Evolutionary conservation across 129 eudicot species (phyloP), one percentile per base, ranked within the genome.

Genomic region (Solidago caesia): DNA sequence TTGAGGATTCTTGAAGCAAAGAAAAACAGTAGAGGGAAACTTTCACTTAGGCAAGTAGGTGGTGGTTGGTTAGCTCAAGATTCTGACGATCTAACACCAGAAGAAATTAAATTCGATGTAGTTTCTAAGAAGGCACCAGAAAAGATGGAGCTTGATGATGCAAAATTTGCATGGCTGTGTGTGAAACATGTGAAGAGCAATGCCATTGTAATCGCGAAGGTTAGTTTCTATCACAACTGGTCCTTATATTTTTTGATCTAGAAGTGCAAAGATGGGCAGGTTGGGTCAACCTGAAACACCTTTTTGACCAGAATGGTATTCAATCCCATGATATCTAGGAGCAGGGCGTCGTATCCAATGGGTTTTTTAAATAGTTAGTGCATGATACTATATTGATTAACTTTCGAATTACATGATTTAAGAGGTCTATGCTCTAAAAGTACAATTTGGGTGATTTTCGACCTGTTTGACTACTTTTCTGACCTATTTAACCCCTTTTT

Each of bases 31-130:
- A 77, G 55, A 70, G 97, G 99, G 58, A 95, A 95, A 64, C 89
- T 95, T 27, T 95, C 99, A 11, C 85, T 95, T 67, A 87, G 99
- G 80, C 99, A 95, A 89, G 97, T 91, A 49, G 97, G 98, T 64
- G 99, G 99, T 8, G 99, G 99, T 59, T 94, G 97, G 99, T 74
- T 95, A 74, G 97, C 94, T 66, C 99, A 95, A 52, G 96, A 87
- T 47, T 82, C 99, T 59, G 99, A 95, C 78, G 99, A 95, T 85
- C 68, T 87, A 65, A 86, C 90, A 14, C 99, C 99, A 1, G 89
- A 91, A 86, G 92, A 91, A 70, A 91, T 95, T 46, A 71, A 79
- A 53, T 95, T 87, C 63, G 85, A 89, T 67, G 77, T 81, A 52
- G 91, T 88, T 57, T 91, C 97, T 13, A 76, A 79, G 27, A 95